These are phyloP conservation scores for Neurospora sp. DNA, from an alignment of 2,329 filamentous ascomycete species.

Conservation along the genomic window DNA sequence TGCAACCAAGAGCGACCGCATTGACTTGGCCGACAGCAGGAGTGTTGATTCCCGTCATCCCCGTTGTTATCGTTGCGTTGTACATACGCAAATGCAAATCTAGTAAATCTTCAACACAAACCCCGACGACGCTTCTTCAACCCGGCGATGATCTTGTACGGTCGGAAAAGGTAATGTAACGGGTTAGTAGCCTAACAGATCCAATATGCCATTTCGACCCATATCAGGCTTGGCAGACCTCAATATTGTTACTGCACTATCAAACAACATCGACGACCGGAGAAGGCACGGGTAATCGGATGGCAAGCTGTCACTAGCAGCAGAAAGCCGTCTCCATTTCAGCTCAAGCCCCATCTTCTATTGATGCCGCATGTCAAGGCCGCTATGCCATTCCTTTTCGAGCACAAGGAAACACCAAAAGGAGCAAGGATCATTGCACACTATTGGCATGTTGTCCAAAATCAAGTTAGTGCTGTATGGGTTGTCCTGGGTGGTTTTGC, in stretches of 20 bases:
- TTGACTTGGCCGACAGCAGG: not conserved
- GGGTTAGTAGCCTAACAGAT: not conserved
- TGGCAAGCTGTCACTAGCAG: not conserved
- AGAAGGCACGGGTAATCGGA: not conserved
- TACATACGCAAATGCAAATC: not conserved
- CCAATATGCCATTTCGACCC: not conserved
- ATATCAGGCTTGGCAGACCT: not conserved
- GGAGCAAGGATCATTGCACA: not conserved
- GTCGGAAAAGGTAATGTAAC: not conserved
- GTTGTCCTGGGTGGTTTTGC: not conserved
- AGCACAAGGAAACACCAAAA: not conserved
- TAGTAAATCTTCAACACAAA: not conserved
- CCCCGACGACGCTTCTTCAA: not conserved
- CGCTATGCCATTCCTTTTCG: not conserved
- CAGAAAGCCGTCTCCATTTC: not conserved
- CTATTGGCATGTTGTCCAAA: not conserved
- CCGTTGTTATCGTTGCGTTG: not conserved
- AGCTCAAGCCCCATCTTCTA: not conserved
- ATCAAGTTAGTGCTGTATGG: not conserved
- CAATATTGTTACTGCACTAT: not conserved
- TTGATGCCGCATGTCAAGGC: not conserved
- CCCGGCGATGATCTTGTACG: not conserved
- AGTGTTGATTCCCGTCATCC: not conserved
- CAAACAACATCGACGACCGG: not conserved
- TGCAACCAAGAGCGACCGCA: not conserved